Base-by-base conservation (phyloP, 2,329 filamentous ascomycete species). In the Neonectria ditissima region DNA sequence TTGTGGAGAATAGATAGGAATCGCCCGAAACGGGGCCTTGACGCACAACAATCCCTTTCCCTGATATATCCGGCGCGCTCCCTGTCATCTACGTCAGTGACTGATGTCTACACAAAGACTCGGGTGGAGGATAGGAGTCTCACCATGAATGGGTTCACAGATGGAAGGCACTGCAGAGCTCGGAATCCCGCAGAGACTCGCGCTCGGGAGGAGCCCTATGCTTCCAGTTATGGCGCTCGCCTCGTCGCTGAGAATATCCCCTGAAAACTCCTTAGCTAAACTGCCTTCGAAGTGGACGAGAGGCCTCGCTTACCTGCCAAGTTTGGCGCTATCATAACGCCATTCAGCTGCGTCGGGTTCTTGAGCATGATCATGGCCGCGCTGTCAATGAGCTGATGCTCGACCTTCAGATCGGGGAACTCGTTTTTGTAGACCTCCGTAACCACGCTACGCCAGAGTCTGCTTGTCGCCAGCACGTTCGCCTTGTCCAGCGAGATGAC, bases 281-380 rank as follows among this genome's bases (percentile, higher is more conserved):
- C 61, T 55, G 44, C 55, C 48, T 63, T 64, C 24, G 55, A 65
- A 52, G 56, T 59, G 59, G 63, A 62, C 37, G 45, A 66, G 48
- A 58, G 61, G 65, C 59, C 43, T 64, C 48, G 39, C 67, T 69
- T 55, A 65, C 67, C 67, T 65, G 68, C 68, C 65, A 71, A 64
- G 79, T 97, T 97, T 82, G 91, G 94, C 20, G 94, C 96, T 65
- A 97, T 89, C 55, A 97, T 87, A 44, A 97, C 88, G 59, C 94
- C 94, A 78, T 97, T 97, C 61, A 97, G 84, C 34, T 89, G 87
- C 37, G 90, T 84, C 22, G 94, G 94, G 80, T 93, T 94, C 89
- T 96, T 97, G 74, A 97, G 88, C 91, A 97, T 94, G 71, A 97
- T 83, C 94, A 97, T 97, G 66, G 94, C 93, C 16, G 94, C 94